phyloP scores from a whole-genome alignment of 2,329 filamentous ascomycete genomes.

The Venturia pyrina region DNA sequence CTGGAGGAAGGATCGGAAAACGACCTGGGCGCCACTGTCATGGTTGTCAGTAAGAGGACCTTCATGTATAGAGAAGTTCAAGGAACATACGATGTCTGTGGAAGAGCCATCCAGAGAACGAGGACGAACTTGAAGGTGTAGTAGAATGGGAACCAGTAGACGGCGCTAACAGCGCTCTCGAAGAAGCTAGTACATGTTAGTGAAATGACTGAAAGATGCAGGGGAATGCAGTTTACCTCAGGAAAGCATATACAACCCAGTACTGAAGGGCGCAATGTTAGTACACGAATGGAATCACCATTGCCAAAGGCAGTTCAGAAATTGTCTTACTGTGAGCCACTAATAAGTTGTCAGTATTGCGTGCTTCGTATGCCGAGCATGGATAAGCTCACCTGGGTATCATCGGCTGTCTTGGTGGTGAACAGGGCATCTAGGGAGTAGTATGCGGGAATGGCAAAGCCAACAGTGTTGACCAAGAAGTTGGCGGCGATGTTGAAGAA shows the following conservation, averaged over 20 bases:
- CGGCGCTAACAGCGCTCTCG: slow-evolving; percentile 73
- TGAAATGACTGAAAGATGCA: slow-evolving; percentile 11
- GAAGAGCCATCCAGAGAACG: slow-evolving; percentile 94
- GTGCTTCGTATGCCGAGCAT: not conserved
- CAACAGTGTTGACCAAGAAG: slow-evolving; percentile 77
- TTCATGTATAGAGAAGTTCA: not conserved
- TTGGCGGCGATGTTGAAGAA: slow-evolving; percentile 88
- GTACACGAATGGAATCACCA: slow-evolving; percentile 9
- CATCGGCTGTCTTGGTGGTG: slow-evolving; percentile 59
- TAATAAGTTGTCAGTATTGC: slow-evolving; percentile 23
- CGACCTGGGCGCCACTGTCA: slow-evolving; percentile 77
- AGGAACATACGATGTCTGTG: slow-evolving; percentile 73
- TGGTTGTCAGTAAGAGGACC: not conserved
- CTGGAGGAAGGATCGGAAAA: slow-evolving; percentile 93
- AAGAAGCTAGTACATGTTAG: slow-evolving; percentile 44
- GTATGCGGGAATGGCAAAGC: slow-evolving; percentile 74
- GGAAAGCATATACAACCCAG: slow-evolving; percentile 77
- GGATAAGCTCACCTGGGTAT: slow-evolving; percentile 59
- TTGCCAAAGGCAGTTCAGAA: not conserved
- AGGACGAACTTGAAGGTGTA: slow-evolving; percentile 99
- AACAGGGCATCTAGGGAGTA: slow-evolving; percentile 76
- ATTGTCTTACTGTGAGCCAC: slow-evolving; percentile 49
- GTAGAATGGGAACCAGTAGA: slow-evolving; percentile 98
- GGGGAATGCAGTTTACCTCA: slow-evolving; percentile 46
- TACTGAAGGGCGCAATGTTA: slow-evolving; percentile 41